Base-by-base conservation (phyloP, 2,329 filamentous ascomycete species). In the Colletotrichum camelliae region DNA sequence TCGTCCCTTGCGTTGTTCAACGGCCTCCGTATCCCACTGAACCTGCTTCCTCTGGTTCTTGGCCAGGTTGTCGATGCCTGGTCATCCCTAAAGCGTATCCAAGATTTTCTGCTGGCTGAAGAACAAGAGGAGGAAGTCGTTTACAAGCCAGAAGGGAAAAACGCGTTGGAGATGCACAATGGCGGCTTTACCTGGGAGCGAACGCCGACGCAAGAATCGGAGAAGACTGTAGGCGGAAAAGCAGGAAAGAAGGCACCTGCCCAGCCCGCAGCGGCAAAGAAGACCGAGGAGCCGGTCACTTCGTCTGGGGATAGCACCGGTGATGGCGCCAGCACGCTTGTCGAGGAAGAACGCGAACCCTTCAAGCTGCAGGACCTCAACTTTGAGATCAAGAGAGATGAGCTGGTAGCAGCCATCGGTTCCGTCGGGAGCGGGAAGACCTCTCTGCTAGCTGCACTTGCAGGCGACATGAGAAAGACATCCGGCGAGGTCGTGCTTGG, bases 1-100 rank as follows among this genome's bases (percentile, higher is more conserved):
- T 98, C 96, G 0, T 98, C 96, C 0, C 89, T 98, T 16, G 96
- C 96, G 1, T 86, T 98, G 9, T 99, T 98, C 89, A 98, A 98
- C 83, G 93, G 94, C 7, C 89, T 99, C 58, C 93, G 97, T 57
- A 91, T 98, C 84, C 97, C 97, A 1, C 90, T 99, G 68, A 98
- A 98, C 81, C 85, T 98, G 80, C 88, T 98, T 3, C 96, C 96
- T 0, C 86, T 98, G 77, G 94, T 98, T 58, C 93, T 98, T 79
- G 95, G 96, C 37, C 96, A 98, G 83, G 92, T 96, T 2, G 95
- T 96, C 16, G 97, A 99, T 85, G 97, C 96, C 1, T 96, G 94
- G 88, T 94, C 94, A 2, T 98, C 96, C 0, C 81, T 98, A 8
- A 91, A 93, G 75, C 94, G 97, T 75, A 96, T 98, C 39, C 92